These are phyloP conservation scores for Yarrowia sp. DNA, from an alignment of 805 yeast species.

Conservation along the genomic window DNA sequence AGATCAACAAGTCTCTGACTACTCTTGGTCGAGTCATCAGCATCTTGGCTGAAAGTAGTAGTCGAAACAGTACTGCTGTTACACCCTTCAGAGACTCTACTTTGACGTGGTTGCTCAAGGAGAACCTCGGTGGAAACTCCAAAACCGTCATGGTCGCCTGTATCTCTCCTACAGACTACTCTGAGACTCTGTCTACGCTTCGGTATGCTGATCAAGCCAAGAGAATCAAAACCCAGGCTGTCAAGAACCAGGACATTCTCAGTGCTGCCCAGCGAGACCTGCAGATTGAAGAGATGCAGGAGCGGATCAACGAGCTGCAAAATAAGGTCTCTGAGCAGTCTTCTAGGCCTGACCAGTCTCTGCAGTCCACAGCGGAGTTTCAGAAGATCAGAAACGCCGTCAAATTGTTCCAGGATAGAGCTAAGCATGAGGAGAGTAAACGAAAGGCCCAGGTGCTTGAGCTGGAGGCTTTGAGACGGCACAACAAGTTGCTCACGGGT, in stretches of 20 bases:
- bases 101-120: conserved; percentile 76
- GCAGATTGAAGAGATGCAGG: conserved; percentile 53
- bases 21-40: conserved; percentile 76
- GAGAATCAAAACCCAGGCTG: conserved; percentile 68
- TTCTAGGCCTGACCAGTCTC: conserved; percentile 10
- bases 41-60: conserved; percentile 54
- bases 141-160: conserved; percentile 89
- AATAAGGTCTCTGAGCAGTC: conserved; percentile 29
- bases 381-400: conserved; percentile 44
- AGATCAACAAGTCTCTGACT: conserved; percentile 78
- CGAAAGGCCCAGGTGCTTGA: conserved; percentile 45
- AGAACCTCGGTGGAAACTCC: conserved; percentile 83
- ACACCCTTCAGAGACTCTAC: conserved; percentile 79
- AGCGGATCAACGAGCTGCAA: conserved; percentile 50
- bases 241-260: conserved; percentile 55
- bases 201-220: conserved; percentile 82
- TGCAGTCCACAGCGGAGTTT: conserved; percentile 28
- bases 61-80: conserved; percentile 44
- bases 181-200: conserved; percentile 76
- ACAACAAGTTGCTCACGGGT: conserved; percentile 44
- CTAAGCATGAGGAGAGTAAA: conserved; percentile 45
- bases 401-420: conserved; percentile 48
- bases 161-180: conserved; percentile 78
- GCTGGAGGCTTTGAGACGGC: conserved; percentile 42
- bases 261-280: conserved; percentile 52